phyloP scores from a whole-genome alignment of 2,329 filamentous ascomycete species.

The Aureobasidium sp. region DNA sequence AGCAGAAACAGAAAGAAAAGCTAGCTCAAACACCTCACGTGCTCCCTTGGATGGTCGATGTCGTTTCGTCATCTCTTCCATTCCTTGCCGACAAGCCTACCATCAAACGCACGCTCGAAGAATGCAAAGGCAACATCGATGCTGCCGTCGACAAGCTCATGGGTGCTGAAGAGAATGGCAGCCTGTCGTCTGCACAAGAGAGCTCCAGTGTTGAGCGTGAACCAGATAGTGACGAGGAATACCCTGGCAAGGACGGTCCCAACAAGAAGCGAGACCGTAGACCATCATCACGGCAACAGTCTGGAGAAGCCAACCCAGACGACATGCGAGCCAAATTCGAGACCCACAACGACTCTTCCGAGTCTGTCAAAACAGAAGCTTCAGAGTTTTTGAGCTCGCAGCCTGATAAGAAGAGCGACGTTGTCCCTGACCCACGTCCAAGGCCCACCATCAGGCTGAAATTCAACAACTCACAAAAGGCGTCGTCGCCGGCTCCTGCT shows the following conservation, averaged over 20 bases:
- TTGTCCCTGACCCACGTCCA: conserved; percentile 1
- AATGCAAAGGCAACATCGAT: conserved; percentile 49
- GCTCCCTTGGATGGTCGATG: conserved; percentile 50
- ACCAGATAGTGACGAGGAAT: conserved; percentile 45
- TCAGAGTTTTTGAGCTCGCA: conserved; percentile 20
- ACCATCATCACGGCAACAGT: conserved; percentile 35
- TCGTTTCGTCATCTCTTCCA: conserved; percentile 46
- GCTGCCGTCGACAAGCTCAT: conserved; percentile 47
- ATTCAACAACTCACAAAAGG: conserved; percentile 22
- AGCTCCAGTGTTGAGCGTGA: conserved; percentile 47
- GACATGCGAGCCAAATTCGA: conserved; percentile 28
- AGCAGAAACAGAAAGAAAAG: conserved; percentile 32
- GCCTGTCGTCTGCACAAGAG: conserved; percentile 37
- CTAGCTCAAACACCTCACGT: conserved; percentile 36
- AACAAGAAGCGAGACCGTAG: conserved; percentile 46
- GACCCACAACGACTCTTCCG: conserved; percentile 28
- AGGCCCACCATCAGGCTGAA: conserved; percentile 26
- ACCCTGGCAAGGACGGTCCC: conserved; percentile 35
- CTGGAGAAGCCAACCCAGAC: conserved; percentile 23
- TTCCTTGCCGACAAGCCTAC: conserved; percentile 44
- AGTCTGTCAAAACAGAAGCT: conserved; percentile 28
- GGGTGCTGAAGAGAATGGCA: conserved; percentile 40
- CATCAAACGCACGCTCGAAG: conserved; percentile 47
- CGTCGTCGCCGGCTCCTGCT: conserved; percentile 26
- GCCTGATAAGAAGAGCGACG: conserved; percentile 13